These are phyloP conservation scores for Hyparrhenia diplandra DNA, from an alignment of 176 grass and related monocot species.

Conservation along the genomic window DNA sequence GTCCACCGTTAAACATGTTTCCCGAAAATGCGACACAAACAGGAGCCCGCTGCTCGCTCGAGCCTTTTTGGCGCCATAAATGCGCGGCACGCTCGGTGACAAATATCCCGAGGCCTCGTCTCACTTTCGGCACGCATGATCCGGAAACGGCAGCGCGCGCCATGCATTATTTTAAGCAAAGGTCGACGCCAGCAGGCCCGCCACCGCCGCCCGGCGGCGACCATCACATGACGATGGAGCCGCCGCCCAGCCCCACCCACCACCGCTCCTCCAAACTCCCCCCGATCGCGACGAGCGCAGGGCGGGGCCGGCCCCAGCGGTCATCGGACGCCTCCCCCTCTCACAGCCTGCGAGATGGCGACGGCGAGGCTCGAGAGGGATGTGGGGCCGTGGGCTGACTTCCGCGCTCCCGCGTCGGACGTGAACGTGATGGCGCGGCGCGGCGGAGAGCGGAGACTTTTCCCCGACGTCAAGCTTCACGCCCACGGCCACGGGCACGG, in stretches of 20 bases:
- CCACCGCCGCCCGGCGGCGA: conserved; percentile 48
- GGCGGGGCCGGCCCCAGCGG: no score
- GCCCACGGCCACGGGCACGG: neutral
- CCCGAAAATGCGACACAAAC: neutral
- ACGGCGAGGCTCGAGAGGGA: neutral
- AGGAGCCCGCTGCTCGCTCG: neutral
- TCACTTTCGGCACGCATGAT: conserved; percentile 55
- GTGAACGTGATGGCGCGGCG: neutral
- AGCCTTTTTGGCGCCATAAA: conserved; percentile 4
- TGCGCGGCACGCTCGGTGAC: neutral
- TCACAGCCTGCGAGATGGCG: neutral
- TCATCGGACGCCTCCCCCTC: no score
- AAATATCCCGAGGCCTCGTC: neutral
- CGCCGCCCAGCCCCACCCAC: conserved; percentile 43
- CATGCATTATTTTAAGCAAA: neutral
- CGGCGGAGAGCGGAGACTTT: neutral
- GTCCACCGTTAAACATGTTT: neutral
- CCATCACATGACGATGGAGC: conserved; percentile 30
- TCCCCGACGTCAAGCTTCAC: neutral
- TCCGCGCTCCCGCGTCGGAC: neutral
- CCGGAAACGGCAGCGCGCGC: conserved; percentile 6
- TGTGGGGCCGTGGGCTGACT: conserved; percentile 7
- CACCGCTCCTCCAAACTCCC: conserved; percentile 6
- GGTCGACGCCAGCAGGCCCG: conserved; percentile 33
- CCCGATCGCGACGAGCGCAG: neutral